Evolutionary conservation across 805 yeast species (phyloP).

Genomic region (Tetrapisispora namnaoensis): DNA sequence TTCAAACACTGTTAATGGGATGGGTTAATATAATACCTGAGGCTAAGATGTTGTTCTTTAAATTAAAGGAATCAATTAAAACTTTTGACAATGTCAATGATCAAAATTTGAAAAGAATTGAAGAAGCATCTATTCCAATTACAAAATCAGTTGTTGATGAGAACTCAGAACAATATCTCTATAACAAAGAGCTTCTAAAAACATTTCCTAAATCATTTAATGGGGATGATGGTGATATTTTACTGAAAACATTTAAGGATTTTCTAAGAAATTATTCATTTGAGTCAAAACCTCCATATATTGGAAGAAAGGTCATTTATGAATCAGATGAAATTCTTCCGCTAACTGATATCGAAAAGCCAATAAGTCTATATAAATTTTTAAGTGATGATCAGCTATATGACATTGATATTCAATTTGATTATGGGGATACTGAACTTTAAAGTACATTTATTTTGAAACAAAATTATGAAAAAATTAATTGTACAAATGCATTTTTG

Average conservation of each 20-base stretch:
- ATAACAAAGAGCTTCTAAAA: slow-evolving; percentile 14
- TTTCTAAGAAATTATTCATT: slow-evolving; percentile 22
- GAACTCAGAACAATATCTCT: slow-evolving; percentile 2
- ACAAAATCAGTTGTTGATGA: background rate
- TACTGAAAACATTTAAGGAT: slow-evolving; percentile 17
- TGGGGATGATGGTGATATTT: slow-evolving; percentile 16
- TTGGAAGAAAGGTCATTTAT: slow-evolving; percentile 19
- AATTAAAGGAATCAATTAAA: slow-evolving; percentile 19
- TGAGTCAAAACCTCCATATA: slow-evolving; percentile 11
- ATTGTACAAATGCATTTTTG: too few species aligned
- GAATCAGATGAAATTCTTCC: slow-evolving; percentile 19
- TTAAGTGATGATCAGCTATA: background rate
- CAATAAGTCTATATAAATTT: slow-evolving; percentile 2
- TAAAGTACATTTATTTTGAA: too few species aligned
- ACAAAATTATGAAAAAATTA: too few species aligned
- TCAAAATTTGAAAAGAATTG: background rate
- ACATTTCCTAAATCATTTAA: slow-evolving; percentile 16
- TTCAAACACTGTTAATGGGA: slow-evolving; percentile 49
- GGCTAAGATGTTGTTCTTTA: slow-evolving; percentile 49
- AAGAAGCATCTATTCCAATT: background rate
- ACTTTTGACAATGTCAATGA: background rate
- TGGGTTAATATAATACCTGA: slow-evolving; percentile 59
- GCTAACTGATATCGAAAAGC: slow-evolving; percentile 10
- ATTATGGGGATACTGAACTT: background rate
- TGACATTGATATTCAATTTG: slow-evolving; percentile 2